Evolutionary conservation across 257 asterid genomes (phyloP), one percentile per base, ranked within the genome.

Genomic region (Cruciata laevipes): DNA sequence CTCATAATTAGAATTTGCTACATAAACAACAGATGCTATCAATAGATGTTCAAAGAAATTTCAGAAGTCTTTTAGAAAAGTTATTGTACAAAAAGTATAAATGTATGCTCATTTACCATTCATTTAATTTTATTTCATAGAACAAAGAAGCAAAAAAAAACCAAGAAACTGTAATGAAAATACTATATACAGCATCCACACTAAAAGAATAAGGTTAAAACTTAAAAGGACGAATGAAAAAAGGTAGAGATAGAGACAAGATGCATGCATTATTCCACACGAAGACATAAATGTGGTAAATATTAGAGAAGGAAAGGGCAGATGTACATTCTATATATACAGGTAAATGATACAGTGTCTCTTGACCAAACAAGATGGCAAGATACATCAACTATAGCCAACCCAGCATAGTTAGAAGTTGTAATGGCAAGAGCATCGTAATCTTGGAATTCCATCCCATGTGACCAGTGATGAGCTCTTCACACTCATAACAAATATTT

Each of bases 1-100:
- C 84, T 93, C 99, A 72, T 86, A 88, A 71, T 93, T 93, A 51
- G 97, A 93, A 85, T 93, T 93, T 58, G 97, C 99, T 93, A 86
- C 13, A 12, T 76, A 53, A 76, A 63, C 66, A 62, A 70, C 68
- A 21, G 58, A 53, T 42, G 44, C 10, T 42, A 53, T 40, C 18
- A 68, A 40, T 64, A 67, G 37, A 17, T 49, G 52, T 23, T 30
- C 42, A 47, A 35, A 9, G 30, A 56, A 23, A 4, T 14, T 44
- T 33, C 20, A 44, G 32, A n/a, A 52, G 20, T 61, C 21, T 44
- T 27, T 24, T 40, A 0, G 35, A 38, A 30, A 42, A 69, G 0
- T 59, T 42, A 0, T 11, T 27, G 16, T 47, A 17, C 31, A 40
- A 4, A 10, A 4, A 38, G 49, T 17, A 44, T 33, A 12, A 52